These are phyloP conservation scores for Lachnellula willkommii DNA, from an alignment of 2,329 filamentous ascomycete species.

Conservation along the genomic window DNA sequence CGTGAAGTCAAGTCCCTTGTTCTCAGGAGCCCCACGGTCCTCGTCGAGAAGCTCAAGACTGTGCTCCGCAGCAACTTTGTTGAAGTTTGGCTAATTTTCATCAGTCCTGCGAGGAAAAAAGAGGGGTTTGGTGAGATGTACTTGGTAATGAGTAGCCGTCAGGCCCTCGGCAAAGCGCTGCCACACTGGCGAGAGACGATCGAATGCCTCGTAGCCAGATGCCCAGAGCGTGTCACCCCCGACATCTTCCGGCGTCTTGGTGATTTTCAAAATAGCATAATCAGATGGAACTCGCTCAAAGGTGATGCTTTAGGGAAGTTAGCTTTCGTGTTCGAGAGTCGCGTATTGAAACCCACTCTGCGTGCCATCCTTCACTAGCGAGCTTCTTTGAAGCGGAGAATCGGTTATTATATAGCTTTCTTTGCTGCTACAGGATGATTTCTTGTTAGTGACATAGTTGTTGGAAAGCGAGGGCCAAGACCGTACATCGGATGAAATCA, in stretches of 20 bases:
- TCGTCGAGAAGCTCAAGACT: conserved; percentile 37
- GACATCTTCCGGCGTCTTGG: conserved; percentile 37
- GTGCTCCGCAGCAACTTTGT: conserved; percentile 16
- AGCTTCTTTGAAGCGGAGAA: conserved; percentile 46
- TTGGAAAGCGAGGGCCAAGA: background rate
- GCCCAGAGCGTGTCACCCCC: conserved; percentile 46
- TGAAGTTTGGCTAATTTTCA: conserved; percentile 13
- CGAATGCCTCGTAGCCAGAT: conserved; percentile 49
- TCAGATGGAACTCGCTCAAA: conserved; percentile 49
- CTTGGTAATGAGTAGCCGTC: conserved; percentile 17
- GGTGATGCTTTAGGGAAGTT: conserved; percentile 33
- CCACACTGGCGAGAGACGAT: conserved; percentile 43
- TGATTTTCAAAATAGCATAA: conserved; percentile 47
- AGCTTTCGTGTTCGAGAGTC: background rate
- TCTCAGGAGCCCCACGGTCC: conserved; percentile 41
- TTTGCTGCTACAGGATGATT: conserved; percentile 7
- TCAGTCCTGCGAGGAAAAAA: background rate
- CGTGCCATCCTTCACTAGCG: conserved; percentile 46
- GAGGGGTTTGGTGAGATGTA: background rate
- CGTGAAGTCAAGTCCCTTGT: conserved; percentile 19
- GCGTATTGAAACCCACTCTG: conserved; percentile 32
- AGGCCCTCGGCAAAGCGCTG: conserved; percentile 15
- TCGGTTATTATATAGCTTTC: conserved; percentile 39
- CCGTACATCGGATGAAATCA: conserved; percentile 45
- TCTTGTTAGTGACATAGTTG: background rate